phyloP scores from a whole-genome alignment of 2,329 filamentous ascomycete genomes.

The Nigrospora osmanthi region DNA sequence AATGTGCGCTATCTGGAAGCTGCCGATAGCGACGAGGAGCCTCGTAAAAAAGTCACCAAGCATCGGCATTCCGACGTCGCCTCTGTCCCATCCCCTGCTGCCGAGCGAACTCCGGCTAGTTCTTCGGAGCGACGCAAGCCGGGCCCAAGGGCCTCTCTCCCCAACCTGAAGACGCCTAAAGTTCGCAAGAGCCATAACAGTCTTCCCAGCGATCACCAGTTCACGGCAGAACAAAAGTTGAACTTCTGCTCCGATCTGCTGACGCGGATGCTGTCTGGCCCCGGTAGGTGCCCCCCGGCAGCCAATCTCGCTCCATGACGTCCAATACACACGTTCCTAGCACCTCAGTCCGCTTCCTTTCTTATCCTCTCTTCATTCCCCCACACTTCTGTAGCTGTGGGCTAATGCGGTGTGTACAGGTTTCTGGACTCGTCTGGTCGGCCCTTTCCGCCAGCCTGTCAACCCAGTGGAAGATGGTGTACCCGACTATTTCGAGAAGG shows the following conservation, averaged over 20 bases:
- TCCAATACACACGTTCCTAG: too few relatives aligned
- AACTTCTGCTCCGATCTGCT: slow-evolving; percentile 52
- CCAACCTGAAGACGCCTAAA: slow-evolving; percentile 18
- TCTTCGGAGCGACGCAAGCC: slow-evolving; percentile 13
- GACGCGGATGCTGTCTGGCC: slow-evolving; percentile 52
- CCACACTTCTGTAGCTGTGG: not conserved
- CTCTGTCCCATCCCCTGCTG: slow-evolving; percentile 9
- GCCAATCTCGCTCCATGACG: not conserved
- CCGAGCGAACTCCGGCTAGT: slow-evolving; percentile 2
- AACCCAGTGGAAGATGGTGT: slow-evolving; percentile 48
- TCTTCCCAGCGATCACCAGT: slow-evolving; percentile 19
- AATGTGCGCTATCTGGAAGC: slow-evolving; percentile 42
- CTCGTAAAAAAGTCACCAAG: slow-evolving; percentile 18
- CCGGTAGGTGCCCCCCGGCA: slow-evolving; percentile 30
- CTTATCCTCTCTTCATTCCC: not conserved
- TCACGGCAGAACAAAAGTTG: slow-evolving; percentile 36
- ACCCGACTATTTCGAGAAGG: slow-evolving; percentile 53
- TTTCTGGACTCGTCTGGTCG: slow-evolving; percentile 59
- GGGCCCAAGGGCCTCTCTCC: slow-evolving; percentile 19
- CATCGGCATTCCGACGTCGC: slow-evolving; percentile 30
- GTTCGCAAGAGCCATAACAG: slow-evolving; percentile 21
- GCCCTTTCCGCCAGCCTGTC: slow-evolving; percentile 53
- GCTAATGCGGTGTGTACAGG: slow-evolving; percentile 27
- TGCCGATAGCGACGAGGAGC: slow-evolving; percentile 30
- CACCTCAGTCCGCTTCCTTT: slow-evolving; percentile 5